Evolutionary conservation across 169 alveolate genomes (phyloP), one percentile per base, ranked within the genome.

Genomic region (Plasmodium inui): DNA sequence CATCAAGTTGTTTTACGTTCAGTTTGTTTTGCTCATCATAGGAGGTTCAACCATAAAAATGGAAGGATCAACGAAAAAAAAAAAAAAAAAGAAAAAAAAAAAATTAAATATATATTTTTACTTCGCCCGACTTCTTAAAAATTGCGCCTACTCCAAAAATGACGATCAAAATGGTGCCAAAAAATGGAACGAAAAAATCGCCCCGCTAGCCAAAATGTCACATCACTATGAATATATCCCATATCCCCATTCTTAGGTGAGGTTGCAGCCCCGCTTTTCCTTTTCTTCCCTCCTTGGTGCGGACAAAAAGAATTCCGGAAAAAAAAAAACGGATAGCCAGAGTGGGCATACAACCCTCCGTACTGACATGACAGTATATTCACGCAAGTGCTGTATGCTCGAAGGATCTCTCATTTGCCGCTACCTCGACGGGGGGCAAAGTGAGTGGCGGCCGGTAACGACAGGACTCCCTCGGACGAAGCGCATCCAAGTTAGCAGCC

Each of bases 1-100:
- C 94, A 22, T 32, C 94, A 88, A 76, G 80, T 37, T 78, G 55
- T 72, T 50, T 28, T 61, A 61, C 26, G 34, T 78, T 78, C 41
- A 61, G 81, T 88, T 57, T 78, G 44, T 78, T 74, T 76, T 72
- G 37, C 46, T 88, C 94, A 88, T 88, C 94, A 88, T 88, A 53
- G 94, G 94, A 88, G 94, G 94, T 88, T 88, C 94, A 88, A 88
- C 94, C 94, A 88, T 78, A 78, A 88, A 88, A 88, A 78, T 88
- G 94, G 94, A 88, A 88, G 94, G 94, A 88, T 88, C 94, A 78
- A 76, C 6, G 50, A 78, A 78, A 88, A 88, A 88, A 88, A 32
- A 88, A 88, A 72, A 88, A 83, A 83, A 83, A 82, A 57, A 82
- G 32, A 82, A 82, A 85, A 74, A 76, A 86, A 86, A 76, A 88